phyloP scores from a whole-genome alignment of 2,329 filamentous ascomycete species.

The Beauveria medogensis region DNA sequence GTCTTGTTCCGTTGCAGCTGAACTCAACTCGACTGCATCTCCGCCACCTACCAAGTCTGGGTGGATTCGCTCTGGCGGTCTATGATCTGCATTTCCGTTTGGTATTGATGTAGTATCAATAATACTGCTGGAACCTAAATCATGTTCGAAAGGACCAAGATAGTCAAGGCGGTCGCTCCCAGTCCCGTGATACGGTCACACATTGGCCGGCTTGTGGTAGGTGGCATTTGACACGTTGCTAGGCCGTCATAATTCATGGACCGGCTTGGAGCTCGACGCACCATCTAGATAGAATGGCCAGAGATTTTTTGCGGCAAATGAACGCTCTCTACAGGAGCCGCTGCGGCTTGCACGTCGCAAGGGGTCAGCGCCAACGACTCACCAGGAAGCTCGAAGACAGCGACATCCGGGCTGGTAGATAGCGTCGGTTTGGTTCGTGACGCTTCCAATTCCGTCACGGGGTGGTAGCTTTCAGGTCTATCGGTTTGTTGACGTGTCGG shows the following conservation, averaged over 20 bases:
- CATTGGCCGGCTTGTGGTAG: slow-evolving; percentile 19
- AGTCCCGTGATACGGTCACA: slow-evolving; percentile 27
- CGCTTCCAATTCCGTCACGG: not conserved
- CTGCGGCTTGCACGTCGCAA: not conserved
- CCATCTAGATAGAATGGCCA: slow-evolving; percentile 25
- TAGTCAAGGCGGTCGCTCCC: not conserved
- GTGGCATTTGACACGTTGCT: not conserved
- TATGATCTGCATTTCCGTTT: not conserved
- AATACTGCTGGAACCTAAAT: not conserved
- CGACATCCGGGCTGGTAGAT: slow-evolving; percentile 10
- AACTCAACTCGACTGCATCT: not conserved
- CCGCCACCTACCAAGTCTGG: no score
- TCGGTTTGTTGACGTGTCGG: not conserved
- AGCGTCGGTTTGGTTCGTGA: not conserved
- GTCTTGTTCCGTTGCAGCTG: not conserved
- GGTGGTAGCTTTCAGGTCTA: not conserved
- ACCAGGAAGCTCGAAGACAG: slow-evolving; percentile 26
- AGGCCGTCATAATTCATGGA: not conserved
- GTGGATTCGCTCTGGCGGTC: not conserved
- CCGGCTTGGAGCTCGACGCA: not conserved
- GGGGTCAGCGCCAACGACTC: slow-evolving; percentile 17
- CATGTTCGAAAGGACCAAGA: not conserved
- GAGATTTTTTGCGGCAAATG: slow-evolving; percentile 15
- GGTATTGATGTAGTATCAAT: not conserved
- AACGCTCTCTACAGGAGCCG: not conserved